These are phyloP conservation scores for Solanum medicagineum DNA, from an alignment of 257 asterid species.

Conservation along the genomic window DNA sequence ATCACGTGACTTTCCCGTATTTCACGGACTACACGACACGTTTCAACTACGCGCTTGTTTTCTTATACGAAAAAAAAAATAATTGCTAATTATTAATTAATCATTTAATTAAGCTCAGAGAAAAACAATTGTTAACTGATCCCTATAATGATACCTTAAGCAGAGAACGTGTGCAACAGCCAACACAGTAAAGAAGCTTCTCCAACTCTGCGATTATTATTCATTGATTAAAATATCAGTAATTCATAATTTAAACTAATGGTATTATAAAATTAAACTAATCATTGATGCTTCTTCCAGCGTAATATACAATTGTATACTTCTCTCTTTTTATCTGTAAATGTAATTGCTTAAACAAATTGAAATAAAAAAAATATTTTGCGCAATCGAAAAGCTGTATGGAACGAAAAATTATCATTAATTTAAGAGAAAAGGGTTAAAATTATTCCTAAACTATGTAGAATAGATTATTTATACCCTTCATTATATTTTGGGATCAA, in stretches of 20 bases:
- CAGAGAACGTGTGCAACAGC: constrained; percentile 39
- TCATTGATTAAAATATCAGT: neutral
- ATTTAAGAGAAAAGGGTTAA: no score
- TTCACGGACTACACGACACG: constrained; percentile 36
- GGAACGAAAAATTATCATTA: no score
- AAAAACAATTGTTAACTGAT: constrained; percentile 64
- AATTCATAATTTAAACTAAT: neutral
- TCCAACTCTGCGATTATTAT: neutral
- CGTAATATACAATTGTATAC: neutral
- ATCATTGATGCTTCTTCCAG: constrained; percentile 5
- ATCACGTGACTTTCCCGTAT: constrained; percentile 65
- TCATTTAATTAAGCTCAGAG: neutral
- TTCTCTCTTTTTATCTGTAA: neutral
- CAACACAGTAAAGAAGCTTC: neutral
- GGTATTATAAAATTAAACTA: neutral
- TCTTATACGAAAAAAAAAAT: neutral
- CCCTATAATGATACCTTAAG: constrained; percentile 61
- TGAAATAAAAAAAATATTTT: no score
- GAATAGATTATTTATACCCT: no score
- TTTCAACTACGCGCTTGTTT: neutral
- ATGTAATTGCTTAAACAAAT: neutral
- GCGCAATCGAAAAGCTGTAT: neutral
- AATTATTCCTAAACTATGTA: no score
- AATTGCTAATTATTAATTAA: neutral
- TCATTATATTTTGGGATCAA: no score